Percentiles rank a stretch among this genome's conserved stretches.
These are phyloP conservation scores for Vickermania ingenoplastis DNA, from an alignment of 208 protist species.

Conservation along the genomic window DNA sequence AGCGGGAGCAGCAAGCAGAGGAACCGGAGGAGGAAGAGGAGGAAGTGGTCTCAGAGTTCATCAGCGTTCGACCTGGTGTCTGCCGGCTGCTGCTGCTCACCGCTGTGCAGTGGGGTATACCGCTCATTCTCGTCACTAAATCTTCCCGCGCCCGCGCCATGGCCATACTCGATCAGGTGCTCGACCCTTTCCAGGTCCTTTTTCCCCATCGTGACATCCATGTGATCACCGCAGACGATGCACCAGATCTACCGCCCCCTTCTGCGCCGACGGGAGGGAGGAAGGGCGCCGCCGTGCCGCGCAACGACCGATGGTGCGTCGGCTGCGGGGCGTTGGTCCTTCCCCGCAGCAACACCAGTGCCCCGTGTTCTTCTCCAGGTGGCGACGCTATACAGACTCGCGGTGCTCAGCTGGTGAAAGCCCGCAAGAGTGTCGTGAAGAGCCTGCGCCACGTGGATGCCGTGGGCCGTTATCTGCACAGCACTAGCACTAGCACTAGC, in stretches of 20 bases:
- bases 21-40: neutral
- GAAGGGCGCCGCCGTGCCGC: neutral
- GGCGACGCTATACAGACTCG: neutral
- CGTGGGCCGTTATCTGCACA: neutral
- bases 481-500: neutral
- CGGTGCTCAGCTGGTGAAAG: neutral
- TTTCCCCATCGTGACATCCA: conserved; percentile 17
- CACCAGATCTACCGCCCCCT: neutral
- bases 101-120: conserved; percentile 61
- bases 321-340: neutral
- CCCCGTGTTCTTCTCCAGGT: neutral
- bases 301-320: neutral
- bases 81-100: conserved; percentile 38
- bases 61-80: conserved; percentile 58
- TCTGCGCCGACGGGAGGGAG: neutral
- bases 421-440: neutral
- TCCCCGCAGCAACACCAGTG: too few relatives aligned
- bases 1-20: neutral
- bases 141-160: conserved; percentile 41
- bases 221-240: conserved; percentile 18
- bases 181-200: conserved; percentile 50
- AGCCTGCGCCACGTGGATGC: neutral
- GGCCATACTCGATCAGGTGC: conserved; percentile 40
- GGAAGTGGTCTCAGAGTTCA: conserved; percentile 20
- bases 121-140: conserved; percentile 66